phyloP scores from a whole-genome alignment of 1,139 yeast genomes.

The Nadsonia starkeyi-henricii region DNA sequence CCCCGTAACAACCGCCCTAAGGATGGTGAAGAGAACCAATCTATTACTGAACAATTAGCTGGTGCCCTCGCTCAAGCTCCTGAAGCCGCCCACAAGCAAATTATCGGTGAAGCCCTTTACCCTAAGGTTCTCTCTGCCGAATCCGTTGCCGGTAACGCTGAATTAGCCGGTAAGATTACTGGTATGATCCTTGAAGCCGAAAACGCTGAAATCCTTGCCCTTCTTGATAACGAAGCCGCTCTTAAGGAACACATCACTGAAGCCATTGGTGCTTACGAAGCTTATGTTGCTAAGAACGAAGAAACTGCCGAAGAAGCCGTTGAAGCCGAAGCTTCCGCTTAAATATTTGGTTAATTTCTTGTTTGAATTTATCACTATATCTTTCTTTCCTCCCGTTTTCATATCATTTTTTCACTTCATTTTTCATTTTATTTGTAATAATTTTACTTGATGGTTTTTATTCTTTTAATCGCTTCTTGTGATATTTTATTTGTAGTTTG shows the following conservation, averaged over 20 bases:
- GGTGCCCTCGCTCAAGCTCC: conserved; percentile 26
- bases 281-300: conserved; percentile 21
- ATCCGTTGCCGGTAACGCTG: conserved; percentile 65
- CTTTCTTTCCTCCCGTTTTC: conserved; percentile 2
- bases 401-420: conserved; percentile 1
- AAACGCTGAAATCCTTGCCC: conserved; percentile 76
- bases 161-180: conserved; percentile 97
- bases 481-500: background rate
- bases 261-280: conserved; percentile 64
- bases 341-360: background rate
- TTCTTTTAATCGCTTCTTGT: background rate
- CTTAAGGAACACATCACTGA: conserved; percentile 89
- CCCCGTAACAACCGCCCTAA: conserved; percentile 13
- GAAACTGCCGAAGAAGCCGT: conserved; percentile 10
- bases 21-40: conserved; percentile 14
- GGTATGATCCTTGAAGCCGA: conserved; percentile 98
- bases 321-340: conserved; percentile 5
- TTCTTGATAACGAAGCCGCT: conserved; percentile 72
- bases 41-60: conserved; percentile 18
- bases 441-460: background rate
- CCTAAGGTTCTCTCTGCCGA: conserved; percentile 88
- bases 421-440: background rate
- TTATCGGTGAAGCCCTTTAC: conserved; percentile 95
- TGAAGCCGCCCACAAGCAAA: conserved; percentile 87
- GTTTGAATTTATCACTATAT: background rate